phyloP scores from a whole-genome alignment of 2,329 filamentous ascomycete species.

The Beauveria medogensis region DNA sequence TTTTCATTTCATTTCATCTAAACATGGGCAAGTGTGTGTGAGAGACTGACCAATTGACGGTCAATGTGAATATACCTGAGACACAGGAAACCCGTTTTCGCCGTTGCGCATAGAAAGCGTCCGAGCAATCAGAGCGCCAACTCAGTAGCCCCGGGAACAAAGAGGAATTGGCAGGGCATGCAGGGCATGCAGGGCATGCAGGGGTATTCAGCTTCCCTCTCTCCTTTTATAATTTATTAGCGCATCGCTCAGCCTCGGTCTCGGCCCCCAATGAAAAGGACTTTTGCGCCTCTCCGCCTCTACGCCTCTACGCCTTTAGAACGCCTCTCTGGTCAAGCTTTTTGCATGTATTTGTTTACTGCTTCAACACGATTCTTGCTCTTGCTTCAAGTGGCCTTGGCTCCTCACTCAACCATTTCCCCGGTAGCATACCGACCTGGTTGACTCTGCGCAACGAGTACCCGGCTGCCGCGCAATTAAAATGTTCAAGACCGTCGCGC shows the following conservation, averaged over 20 bases:
- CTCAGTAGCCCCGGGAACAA: no score
- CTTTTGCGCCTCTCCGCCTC: background rate
- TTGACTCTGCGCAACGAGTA: background rate
- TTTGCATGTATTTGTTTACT: background rate
- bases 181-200: no score
- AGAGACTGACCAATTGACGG: no score
- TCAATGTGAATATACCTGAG: no score
- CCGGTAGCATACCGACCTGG: background rate
- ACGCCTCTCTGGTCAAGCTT: background rate
- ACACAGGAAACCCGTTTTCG: no score
- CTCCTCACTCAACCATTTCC: background rate
- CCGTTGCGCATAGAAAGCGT: no score
- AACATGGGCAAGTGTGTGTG: no score
- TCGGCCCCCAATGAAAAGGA: background rate
- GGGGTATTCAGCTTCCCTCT: no score
- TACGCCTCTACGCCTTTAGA: background rate
- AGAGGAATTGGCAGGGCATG: no score
- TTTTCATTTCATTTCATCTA: no score
- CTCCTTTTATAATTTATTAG: no score
- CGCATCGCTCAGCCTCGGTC: background rate
- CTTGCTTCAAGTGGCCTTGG: background rate
- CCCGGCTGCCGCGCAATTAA: background rate
- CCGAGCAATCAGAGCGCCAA: no score
- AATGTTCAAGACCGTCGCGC: constrained; percentile 1
- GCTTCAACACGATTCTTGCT: background rate